Evolutionary conservation across 2,329 filamentous ascomycete genomes (phyloP), one percentile per base, ranked within the genome.

Genomic region (Colletotrichum musicola): DNA sequence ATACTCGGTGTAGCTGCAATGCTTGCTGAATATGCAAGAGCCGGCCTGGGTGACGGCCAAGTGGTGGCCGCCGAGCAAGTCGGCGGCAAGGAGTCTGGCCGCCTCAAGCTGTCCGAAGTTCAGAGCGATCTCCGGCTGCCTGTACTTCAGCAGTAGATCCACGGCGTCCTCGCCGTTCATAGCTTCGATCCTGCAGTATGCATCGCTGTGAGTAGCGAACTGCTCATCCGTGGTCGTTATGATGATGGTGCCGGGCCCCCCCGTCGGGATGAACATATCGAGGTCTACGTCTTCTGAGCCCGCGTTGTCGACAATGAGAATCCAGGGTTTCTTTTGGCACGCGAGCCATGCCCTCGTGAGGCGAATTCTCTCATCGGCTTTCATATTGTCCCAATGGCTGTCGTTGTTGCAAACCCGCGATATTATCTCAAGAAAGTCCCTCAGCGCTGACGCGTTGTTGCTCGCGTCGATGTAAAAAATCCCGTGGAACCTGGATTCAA

Each of bases 381-480:
- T 30, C 4, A 20, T 12, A 5, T n/a, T n/a, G n/a, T n/a, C n/a
- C n/a, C n/a, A n/a, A n/a, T n/a, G n/a, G n/a, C n/a, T n/a, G n/a
- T n/a, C n/a, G n/a, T 27, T 4, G 2, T 38, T 4, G 16, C 40
- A 49, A 4, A 57, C 16, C n/a, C 44, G 25, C 10, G 51, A 47
- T n/a, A n/a, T n/a, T n/a, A 57, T 56, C 2, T 56, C 51, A 4
- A 56, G 16, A 14, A 18, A 63, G 27, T 49, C 30, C 0, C n/a
- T 22, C 5, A 42, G 12, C 4, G 61, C 61, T 1, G 38, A 10
- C 2, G 18, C 5, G 4, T 6, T 18, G 12, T 25, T 56, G 51
- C 40, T 42, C 10, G 49, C 42, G 5, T 63, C 61, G 3, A 63
- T 14, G 12, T 63, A 50, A 6, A 57, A 63, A n/a, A 63, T 10